Evolutionary conservation across 352 stramenopile genomes (phyloP).

Genomic region (Phytopythium montanum): DNA sequence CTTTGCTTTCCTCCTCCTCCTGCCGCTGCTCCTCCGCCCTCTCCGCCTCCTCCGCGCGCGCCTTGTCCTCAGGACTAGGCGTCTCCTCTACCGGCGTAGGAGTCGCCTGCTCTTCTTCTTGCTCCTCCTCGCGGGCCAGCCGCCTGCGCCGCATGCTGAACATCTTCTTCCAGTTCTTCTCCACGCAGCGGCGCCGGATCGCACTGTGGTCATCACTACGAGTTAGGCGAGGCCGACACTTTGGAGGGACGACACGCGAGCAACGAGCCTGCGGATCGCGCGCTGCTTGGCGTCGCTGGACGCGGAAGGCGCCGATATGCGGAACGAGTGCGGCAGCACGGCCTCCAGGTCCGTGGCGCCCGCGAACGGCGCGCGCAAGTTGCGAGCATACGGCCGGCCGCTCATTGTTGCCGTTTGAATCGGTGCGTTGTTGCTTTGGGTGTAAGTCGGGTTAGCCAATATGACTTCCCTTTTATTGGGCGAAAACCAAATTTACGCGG

Average conservation of each 20-base stretch:
- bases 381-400: conserved; percentile 64
- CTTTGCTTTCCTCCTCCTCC: not conserved
- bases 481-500: too few species aligned
- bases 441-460: too few species aligned
- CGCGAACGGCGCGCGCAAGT: conserved; percentile 36
- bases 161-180: conserved; percentile 84
- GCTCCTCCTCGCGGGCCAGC: conserved; percentile 15
- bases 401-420: conserved; percentile 34
- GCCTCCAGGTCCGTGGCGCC: conserved; percentile 56
- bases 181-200: conserved; percentile 60
- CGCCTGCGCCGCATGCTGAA: conserved; percentile 44
- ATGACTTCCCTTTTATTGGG: too few species aligned
- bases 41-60: conserved; percentile 16
- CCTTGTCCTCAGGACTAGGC: conserved; percentile 1
- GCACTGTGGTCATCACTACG: conserved; percentile 21
- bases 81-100: not conserved
- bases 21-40: conserved; percentile 4
- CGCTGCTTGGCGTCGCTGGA: conserved; percentile 30
- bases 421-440: not conserved
- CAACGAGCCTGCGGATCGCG: conserved; percentile 44
- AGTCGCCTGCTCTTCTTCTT: conserved; percentile 6
- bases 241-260: not conserved
- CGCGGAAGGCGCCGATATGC: conserved; percentile 22
- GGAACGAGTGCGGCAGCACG: conserved; percentile 56
- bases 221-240: not conserved